Conservation (phyloP, 768 basidiomycete species). For the Auriculariales sp. region DNA sequence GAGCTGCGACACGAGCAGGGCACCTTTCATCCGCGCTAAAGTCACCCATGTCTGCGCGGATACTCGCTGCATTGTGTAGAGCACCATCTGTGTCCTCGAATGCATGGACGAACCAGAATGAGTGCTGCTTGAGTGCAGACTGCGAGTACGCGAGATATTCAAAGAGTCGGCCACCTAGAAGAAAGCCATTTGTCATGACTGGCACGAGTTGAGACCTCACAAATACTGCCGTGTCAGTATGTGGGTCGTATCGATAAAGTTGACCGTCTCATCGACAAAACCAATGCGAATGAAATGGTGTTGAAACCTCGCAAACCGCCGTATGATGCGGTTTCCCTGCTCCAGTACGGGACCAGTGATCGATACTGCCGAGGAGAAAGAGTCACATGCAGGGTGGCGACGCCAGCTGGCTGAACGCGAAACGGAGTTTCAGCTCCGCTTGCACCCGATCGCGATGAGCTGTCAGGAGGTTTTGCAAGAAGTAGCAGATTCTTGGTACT, state of each 20-base stretch:
- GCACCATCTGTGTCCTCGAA: slow-evolving; percentile 24
- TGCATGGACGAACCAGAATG: slow-evolving; percentile 53
- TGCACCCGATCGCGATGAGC: too few species aligned
- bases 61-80: slow-evolving; percentile 27
- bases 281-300: slow-evolving; percentile 47
- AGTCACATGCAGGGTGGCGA: slow-evolving; percentile 13
- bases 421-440: too few species aligned
- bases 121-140: slow-evolving; percentile 52
- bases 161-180: slow-evolving; percentile 39
- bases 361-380: slow-evolving; percentile 37
- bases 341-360: slow-evolving; percentile 43
- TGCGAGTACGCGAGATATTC: slow-evolving; percentile 59
- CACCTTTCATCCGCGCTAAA: slow-evolving; percentile 35
- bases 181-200: slow-evolving; percentile 29
- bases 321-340: slow-evolving; percentile 47
- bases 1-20: slow-evolving; percentile 56
- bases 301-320: slow-evolving; percentile 21
- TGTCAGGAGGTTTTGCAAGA: not conserved
- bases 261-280: slow-evolving; percentile 42
- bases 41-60: slow-evolving; percentile 40
- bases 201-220: slow-evolving; percentile 32
- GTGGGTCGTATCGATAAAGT: slow-evolving; percentile 39
- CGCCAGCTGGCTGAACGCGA: too few species aligned
- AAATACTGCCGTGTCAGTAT: slow-evolving; percentile 37
- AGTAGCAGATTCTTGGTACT: not conserved